Conservation (phyloP, 768 basidiomycete species). For the Lactifluus pinguis region DNA sequence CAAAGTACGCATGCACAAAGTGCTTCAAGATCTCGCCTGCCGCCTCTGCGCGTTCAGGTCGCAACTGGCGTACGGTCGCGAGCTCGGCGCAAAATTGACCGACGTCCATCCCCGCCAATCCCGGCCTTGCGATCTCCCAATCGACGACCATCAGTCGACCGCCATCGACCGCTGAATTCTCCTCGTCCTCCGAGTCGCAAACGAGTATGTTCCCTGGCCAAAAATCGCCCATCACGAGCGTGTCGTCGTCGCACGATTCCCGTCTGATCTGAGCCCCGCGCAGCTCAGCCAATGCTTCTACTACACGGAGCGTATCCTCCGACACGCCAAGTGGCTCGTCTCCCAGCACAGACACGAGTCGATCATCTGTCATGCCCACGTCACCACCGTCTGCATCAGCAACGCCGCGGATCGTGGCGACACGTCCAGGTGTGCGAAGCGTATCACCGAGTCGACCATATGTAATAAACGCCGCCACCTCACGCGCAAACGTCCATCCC, state of each 20-base stretch:
- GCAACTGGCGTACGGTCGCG: constrained; percentile 39
- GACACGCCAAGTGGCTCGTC: constrained; percentile 36
- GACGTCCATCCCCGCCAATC: constrained; percentile 49
- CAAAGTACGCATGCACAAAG: constrained; percentile 41
- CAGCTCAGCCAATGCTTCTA: constrained; percentile 28
- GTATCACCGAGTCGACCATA: constrained; percentile 37
- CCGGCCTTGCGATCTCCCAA: constrained; percentile 56
- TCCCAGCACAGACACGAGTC: constrained; percentile 20
- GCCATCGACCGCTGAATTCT: neutral
- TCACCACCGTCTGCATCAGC: neutral
- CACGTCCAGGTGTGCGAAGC: constrained; percentile 7
- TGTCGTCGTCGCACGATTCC: constrained; percentile 25
- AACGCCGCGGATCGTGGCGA: no score
- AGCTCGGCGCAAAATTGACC: constrained; percentile 61
- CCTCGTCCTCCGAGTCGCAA: constrained; percentile 11
- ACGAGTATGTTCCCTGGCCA: constrained; percentile 65
- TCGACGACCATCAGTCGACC: constrained; percentile 40
- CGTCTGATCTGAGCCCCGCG: constrained; percentile 26
- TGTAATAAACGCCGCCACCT: constrained; percentile 31
- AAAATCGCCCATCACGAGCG: constrained; percentile 55
- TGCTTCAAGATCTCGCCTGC: constrained; percentile 31
- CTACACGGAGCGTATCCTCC: constrained; percentile 28
- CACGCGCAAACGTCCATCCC: constrained; percentile 33
- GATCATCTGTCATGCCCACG: neutral
- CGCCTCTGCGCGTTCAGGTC: constrained; percentile 31